These are phyloP conservation scores for Cladosporium sp. DNA, from an alignment of 2,329 filamentous ascomycete species.

Conservation along the genomic window DNA sequence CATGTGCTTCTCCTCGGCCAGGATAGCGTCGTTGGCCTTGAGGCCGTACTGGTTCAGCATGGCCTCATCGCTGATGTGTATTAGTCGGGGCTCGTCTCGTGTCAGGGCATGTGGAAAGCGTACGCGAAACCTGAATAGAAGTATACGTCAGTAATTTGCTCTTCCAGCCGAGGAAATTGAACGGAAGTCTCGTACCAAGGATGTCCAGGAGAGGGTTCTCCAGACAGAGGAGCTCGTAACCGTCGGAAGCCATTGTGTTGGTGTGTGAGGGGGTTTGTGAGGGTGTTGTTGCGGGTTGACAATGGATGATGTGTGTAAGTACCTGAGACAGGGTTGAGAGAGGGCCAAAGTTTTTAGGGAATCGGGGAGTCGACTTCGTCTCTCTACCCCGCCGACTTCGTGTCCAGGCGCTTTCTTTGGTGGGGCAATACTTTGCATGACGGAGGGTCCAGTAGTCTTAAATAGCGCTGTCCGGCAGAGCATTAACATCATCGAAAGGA, in stretches of 20 bases:
- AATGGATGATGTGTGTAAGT: background rate
- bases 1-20: conserved; percentile 87
- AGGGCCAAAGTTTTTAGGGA: background rate
- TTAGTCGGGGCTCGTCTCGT: conserved; percentile 19
- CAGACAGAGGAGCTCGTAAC: conserved; percentile 84
- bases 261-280: background rate
- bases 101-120: background rate
- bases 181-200: conserved; percentile 58
- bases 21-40: conserved; percentile 95
- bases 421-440: background rate
- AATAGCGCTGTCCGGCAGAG: no score
- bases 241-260: conserved; percentile 33
- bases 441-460: no score
- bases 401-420: background rate
- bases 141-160: conserved; percentile 7
- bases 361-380: no score
- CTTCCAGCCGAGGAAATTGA: conserved; percentile 1
- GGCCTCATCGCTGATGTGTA: conserved; percentile 61
- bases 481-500: no score
- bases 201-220: conserved; percentile 99
- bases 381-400: conserved; percentile 1
- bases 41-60: conserved; percentile 89
- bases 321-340: background rate
- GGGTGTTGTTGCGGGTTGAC: background rate
- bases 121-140: conserved; percentile 8